A percentile compares a stretch with the other conserved stretches of the same genome.
phyloP scores from a whole-genome alignment of 1,284 basidiomycete genomes.

The Marasmius fiardii region DNA sequence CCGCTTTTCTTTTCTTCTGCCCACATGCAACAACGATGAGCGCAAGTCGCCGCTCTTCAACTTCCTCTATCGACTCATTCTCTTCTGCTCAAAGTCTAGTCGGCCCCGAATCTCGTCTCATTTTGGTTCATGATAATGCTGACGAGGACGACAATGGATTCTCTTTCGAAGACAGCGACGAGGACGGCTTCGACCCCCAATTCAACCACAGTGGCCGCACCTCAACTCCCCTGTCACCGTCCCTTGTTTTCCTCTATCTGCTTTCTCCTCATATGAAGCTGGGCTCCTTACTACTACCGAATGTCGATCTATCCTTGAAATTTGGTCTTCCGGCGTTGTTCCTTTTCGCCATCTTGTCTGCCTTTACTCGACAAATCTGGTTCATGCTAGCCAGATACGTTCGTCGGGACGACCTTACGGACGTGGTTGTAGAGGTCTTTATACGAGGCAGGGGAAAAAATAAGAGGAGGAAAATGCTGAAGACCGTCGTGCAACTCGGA shows the following conservation, averaged over 20 bases:
- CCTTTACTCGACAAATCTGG: slow-evolving; percentile 65
- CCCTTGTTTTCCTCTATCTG: slow-evolving; percentile 65
- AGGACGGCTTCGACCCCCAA: neutral
- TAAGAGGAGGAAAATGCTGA: slow-evolving; percentile 35
- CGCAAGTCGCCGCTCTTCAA: neutral
- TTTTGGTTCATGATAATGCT: neutral
- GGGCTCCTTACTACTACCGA: slow-evolving; percentile 59
- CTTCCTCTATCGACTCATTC: neutral
- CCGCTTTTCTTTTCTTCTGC: neutral
- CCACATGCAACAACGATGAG: neutral
- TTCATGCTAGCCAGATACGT: slow-evolving; percentile 71
- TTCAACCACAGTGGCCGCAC: neutral
- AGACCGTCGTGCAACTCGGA: slow-evolving; percentile 36
- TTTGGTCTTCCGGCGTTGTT: slow-evolving; percentile 49
- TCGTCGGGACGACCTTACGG: slow-evolving; percentile 58
- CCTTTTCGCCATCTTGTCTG: slow-evolving; percentile 53
- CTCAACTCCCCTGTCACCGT: slow-evolving; percentile 46
- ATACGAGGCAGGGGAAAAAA: slow-evolving; percentile 52
- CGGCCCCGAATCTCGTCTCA: neutral
- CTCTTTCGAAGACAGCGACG: neutral
- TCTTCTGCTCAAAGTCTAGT: neutral
- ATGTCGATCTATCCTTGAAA: slow-evolving; percentile 43
- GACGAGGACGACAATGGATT: neutral
- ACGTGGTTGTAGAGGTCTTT: slow-evolving; percentile 59
- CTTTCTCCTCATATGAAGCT: slow-evolving; percentile 65